These are phyloP conservation scores for Hsuehochloa calcarea DNA, from an alignment of 176 grass and related monocot genomes.

Conservation along the genomic window DNA sequence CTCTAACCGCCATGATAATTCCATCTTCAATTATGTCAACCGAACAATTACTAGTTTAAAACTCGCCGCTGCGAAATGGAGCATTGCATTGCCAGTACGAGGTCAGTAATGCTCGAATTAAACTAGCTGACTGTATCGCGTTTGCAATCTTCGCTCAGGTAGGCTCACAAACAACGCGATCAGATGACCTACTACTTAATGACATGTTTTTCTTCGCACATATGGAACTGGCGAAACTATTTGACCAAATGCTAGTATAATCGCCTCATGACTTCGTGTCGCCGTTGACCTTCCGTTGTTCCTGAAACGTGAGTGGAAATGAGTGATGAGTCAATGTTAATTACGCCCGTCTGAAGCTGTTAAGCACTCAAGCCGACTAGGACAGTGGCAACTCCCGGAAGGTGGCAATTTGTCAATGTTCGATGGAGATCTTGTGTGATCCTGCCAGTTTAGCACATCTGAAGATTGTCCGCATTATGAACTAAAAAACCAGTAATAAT, in stretches of 20 bases:
- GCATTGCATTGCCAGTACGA: constrained; percentile 17
- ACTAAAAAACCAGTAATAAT: background rate
- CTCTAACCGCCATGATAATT: background rate
- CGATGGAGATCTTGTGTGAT: constrained; percentile 12
- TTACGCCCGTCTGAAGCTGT: background rate
- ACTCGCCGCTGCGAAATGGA: background rate
- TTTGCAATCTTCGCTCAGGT: constrained; percentile 41
- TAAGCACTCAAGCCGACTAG: constrained; percentile 18
- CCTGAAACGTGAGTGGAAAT: background rate
- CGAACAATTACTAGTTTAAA: background rate
- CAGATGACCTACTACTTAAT: background rate
- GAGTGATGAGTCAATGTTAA: background rate
- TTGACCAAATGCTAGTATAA: constrained; percentile 22
- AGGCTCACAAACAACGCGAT: constrained; percentile 31
- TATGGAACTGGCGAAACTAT: background rate
- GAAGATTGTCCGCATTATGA: background rate
- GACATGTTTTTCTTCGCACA: background rate
- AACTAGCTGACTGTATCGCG: constrained; percentile 27
- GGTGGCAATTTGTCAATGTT: constrained; percentile 6
- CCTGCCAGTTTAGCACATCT: constrained; percentile 15
- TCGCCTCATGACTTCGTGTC: background rate
- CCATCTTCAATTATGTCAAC: background rate
- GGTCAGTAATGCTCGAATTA: constrained; percentile 13
- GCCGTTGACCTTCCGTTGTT: background rate
- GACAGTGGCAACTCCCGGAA: background rate